Base-by-base conservation (phyloP, 345 rosid genomes). In the Lepidium africanum region DNA sequence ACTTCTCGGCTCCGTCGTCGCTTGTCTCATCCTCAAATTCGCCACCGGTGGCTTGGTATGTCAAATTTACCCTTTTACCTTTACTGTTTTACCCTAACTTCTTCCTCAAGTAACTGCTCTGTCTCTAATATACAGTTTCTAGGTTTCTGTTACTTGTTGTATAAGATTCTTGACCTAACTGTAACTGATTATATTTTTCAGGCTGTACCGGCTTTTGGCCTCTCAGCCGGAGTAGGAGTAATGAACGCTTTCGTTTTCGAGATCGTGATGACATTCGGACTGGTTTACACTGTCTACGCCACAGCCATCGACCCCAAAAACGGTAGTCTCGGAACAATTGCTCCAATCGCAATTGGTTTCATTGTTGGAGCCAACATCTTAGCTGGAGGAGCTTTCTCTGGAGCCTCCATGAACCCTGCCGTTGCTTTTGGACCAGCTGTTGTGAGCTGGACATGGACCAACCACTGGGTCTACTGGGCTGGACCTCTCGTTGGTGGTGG, bases 361-460 rank as follows among this genome's bases (percentile, higher is more conserved):
- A 85, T 91, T 0, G 97, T 91, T 2, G 97, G 92, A 0, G 97
- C 97, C 53, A 91, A 91, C 79, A 89, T 91, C 60, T 79, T 91
- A 70, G 96, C 86, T 0, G 97, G 97, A 39, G 97, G 96, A 0
- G 94, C 89, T 1, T 91, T 91, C 52, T 86, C 82, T n/a, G 97
- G 97, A 47, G 97, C 96, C 14, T 91, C 97, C 6, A 91, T 91
- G 97, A 91, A 91, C 83, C 97, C 97, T 1, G 97, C 97, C 0
- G 97, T 91, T 33, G 87, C 97, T 8, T 91, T 91, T 37, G 97
- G 97, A 32, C 97, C 97, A 8, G 97, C 97, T 0, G 75, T 91
- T 43, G 96, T 91, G 23, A 87, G 94, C 94, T 91, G 97, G 97
- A 73, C 56, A 53, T 91, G 97, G 97, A 62, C 58, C 3, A 76